These are phyloP conservation scores for Cercospora sp. DNA, from an alignment of 2,329 filamentous ascomycete genomes.

Conservation along the genomic window DNA sequence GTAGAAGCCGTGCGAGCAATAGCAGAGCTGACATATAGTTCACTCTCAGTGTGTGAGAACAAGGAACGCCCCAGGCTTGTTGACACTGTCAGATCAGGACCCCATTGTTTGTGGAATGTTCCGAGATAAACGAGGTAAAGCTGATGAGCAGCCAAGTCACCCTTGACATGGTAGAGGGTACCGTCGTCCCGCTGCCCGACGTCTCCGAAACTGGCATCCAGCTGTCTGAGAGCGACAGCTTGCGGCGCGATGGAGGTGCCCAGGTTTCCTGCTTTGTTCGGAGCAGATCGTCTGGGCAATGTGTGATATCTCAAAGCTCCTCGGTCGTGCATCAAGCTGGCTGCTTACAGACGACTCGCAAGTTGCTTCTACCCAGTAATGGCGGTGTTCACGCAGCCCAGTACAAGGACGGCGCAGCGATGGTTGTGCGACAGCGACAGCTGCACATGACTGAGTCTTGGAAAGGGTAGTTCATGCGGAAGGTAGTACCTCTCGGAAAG, in stretches of 20 bases:
- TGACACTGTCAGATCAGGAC: neutral
- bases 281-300: neutral
- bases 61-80: neutral
- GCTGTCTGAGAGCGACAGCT: neutral
- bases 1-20: neutral
- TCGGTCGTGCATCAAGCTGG: neutral
- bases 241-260: neutral
- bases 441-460: neutral
- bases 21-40: slow-evolving; percentile 8
- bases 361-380: neutral
- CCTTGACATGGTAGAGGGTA: neutral
- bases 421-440: neutral
- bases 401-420: neutral
- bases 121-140: neutral
- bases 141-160: neutral
- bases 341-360: neutral
- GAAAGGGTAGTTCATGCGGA: no score
- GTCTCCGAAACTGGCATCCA: neutral
- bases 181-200: neutral
- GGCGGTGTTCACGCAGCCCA: neutral
- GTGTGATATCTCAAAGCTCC: neutral
- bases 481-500: no score
- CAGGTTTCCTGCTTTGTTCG: neutral
- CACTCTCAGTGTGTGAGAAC: neutral
- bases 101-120: neutral